Evolutionary conservation across 495 filamentous ascomycete genomes (phyloP).

Genomic region (Cercophora newfieldiana): DNA sequence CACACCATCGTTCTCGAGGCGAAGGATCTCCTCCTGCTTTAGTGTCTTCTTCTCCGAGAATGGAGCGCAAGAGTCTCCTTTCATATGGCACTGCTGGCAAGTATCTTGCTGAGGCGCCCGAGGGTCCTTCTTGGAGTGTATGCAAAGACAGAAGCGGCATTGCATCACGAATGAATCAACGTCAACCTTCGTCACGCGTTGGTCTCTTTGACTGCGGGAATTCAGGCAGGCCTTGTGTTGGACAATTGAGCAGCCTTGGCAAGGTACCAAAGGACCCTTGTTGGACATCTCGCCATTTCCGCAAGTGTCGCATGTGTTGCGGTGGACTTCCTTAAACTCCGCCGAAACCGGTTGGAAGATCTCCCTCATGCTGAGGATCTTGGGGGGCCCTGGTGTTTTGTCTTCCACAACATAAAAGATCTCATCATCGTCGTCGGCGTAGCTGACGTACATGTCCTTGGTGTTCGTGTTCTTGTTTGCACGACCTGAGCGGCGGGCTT

Average conservation of each 20-base stretch:
- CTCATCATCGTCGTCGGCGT: conserved; percentile 57
- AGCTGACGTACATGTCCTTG: conserved; percentile 64
- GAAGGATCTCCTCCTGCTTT: conserved; percentile 77
- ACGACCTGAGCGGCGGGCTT: conserved; percentile 53
- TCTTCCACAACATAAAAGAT: conserved; percentile 60
- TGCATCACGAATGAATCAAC: conserved; percentile 81
- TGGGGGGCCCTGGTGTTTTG: conserved; percentile 45
- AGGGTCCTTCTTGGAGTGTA: conserved; percentile 63
- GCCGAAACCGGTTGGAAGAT: conserved; percentile 58
- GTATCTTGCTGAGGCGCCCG: conserved; percentile 65
- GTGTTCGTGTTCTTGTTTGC: conserved; percentile 47
- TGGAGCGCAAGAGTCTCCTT: conserved; percentile 62
- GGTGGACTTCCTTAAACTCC: conserved; percentile 67
- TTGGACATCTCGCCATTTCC: conserved; percentile 50
- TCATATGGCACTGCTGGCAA: conserved; percentile 67
- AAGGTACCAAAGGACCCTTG: conserved; percentile 71
- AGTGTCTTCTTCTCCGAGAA: conserved; percentile 69
- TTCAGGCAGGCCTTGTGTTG: conserved; percentile 86
- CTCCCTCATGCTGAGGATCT: conserved; percentile 66
- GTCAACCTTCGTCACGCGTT: conserved; percentile 89
- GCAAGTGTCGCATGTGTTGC: conserved; percentile 73
- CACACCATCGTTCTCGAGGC: conserved; percentile 70
- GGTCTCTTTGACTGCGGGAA: conserved; percentile 68
- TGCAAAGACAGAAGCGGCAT: conserved; percentile 79
- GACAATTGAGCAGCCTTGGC: conserved; percentile 83